phyloP scores from a whole-genome alignment of 176 grass and related monocot species.

The Panicum miliaceum region DNA sequence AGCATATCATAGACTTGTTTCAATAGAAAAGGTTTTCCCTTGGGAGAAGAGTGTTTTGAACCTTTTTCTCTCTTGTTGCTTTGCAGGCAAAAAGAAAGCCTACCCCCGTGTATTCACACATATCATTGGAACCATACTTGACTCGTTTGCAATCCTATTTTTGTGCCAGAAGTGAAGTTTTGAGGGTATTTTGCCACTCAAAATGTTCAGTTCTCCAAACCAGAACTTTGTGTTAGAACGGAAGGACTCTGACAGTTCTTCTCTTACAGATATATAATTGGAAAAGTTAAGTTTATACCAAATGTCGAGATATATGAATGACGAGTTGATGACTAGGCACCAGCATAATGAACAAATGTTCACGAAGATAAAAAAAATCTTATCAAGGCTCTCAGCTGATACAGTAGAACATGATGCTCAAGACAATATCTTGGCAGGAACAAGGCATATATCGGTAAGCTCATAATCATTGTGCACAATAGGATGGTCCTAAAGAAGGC shows the following conservation, averaged over 20 bases:
- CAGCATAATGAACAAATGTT: not conserved
- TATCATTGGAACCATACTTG: too few relatives aligned
- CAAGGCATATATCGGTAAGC: not conserved
- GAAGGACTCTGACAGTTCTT: not conserved
- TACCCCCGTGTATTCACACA: too few relatives aligned
- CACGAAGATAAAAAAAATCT: not conserved
- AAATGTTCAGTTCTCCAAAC: not conserved
- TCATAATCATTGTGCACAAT: not conserved
- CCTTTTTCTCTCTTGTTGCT: too few relatives aligned
- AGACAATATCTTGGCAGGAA: constrained; percentile 7
- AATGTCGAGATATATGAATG: not conserved
- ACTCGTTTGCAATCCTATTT: too few relatives aligned
- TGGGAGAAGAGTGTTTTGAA: too few relatives aligned
- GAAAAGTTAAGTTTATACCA: constrained; percentile 12
- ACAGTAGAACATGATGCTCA: not conserved
- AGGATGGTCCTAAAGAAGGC: constrained; percentile 3
- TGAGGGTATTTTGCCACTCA: too few relatives aligned
- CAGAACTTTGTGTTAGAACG: not conserved
- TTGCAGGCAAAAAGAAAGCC: too few relatives aligned
- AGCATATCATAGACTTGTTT: too few relatives aligned
- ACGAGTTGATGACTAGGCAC: not conserved
- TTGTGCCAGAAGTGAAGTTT: too few relatives aligned
- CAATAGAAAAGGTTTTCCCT: too few relatives aligned
- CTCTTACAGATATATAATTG: not conserved
- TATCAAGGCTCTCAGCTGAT: not conserved